Evolutionary conservation across 2,329 filamentous ascomycete genomes (phyloP).

Genomic region (Parastagonospora nodorum): DNA sequence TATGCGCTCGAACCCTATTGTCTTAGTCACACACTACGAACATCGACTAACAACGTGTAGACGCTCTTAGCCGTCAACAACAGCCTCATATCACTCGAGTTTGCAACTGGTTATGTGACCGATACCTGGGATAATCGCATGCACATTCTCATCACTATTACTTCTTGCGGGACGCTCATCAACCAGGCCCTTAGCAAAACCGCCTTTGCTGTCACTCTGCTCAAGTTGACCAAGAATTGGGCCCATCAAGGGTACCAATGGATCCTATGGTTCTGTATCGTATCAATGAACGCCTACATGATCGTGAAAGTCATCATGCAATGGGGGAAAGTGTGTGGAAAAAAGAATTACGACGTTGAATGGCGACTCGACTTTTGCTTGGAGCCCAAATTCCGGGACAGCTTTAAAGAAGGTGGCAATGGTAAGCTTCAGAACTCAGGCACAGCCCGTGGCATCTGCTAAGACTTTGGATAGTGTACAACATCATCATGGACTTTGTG

Average conservation of each 20-base stretch:
- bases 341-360: constrained; percentile 52
- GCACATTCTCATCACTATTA: constrained; percentile 58
- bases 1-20: constrained; percentile 17
- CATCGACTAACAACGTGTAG: constrained; percentile 21
- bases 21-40: background rate
- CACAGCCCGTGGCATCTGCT: background rate
- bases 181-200: constrained; percentile 46
- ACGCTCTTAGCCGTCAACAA: constrained; percentile 52
- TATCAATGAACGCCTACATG: constrained; percentile 56
- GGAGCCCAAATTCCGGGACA: constrained; percentile 43
- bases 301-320: constrained; percentile 55
- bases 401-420: constrained; percentile 59
- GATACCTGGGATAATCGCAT: constrained; percentile 58
- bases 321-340: constrained; percentile 55
- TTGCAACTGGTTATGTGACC: constrained; percentile 55
- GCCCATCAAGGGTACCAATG: constrained; percentile 32
- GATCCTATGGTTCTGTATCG: constrained; percentile 57
- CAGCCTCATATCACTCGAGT: constrained; percentile 53
- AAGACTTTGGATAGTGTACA: constrained; percentile 52
- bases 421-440: constrained; percentile 38
- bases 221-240: constrained; percentile 53
- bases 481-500: constrained; percentile 60
- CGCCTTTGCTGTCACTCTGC: constrained; percentile 48
- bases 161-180: constrained; percentile 47
- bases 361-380: constrained; percentile 57